A percentile compares a stretch with the other conserved stretches of the same genome.
Evolutionary conservation across 768 basidiomycete species (phyloP).

Genomic region (Amanita rimosa): DNA sequence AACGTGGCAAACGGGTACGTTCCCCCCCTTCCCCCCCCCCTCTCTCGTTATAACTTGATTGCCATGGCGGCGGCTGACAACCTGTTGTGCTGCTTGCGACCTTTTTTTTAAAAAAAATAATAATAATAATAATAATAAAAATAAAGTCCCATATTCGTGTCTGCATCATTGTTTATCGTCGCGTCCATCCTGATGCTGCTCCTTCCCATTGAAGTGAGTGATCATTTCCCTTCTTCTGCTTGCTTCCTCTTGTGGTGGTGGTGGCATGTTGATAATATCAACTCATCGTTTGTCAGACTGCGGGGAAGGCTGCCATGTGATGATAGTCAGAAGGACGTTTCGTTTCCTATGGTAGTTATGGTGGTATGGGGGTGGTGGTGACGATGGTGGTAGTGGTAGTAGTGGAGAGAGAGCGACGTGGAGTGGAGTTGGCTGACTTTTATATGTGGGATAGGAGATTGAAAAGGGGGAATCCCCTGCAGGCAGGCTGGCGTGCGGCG

Average conservation of each 20-base stretch:
- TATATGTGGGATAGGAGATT: too few species aligned
- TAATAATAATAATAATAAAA: constrained; percentile 8
- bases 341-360: neutral
- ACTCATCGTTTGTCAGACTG: neutral
- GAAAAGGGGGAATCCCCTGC: too few species aligned
- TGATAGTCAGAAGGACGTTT: too few species aligned
- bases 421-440: too few species aligned
- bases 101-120: too few species aligned
- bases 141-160: constrained; percentile 37
- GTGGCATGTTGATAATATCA: neutral
- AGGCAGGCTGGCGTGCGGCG: too few species aligned
- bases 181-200: constrained; percentile 27
- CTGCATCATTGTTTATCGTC: constrained; percentile 33
- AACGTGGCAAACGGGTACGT: constrained; percentile 25
- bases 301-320: constrained; percentile 2
- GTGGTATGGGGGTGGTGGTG: neutral
- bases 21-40: too few species aligned
- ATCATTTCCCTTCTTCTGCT: too few species aligned
- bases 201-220: constrained; percentile 34
- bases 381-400: too few species aligned
- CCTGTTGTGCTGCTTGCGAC: neutral
- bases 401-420: too few species aligned
- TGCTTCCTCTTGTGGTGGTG: too few species aligned
- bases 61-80: neutral
- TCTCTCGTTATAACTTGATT: neutral